A percentile compares a stretch with the other conserved stretches of the same genome.
phyloP scores from a whole-genome alignment of 139 green algal species.

The Deuterostichococcus epilithicus region DNA sequence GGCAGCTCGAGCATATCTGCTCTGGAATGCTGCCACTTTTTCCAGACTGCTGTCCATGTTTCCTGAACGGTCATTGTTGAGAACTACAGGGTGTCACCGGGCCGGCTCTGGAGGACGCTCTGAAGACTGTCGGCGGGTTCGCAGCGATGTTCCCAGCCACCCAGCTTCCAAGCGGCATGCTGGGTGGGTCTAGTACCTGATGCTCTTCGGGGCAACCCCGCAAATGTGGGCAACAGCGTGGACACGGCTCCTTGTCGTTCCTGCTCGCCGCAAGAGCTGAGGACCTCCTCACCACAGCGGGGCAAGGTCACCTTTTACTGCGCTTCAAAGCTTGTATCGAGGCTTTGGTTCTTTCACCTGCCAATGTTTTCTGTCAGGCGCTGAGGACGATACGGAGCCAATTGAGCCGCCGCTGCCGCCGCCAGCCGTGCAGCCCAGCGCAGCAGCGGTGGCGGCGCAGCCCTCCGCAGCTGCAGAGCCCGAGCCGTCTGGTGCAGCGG shows the following conservation, averaged over 20 bases:
- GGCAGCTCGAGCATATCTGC: no score
- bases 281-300: no score
- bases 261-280: neutral
- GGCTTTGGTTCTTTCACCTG: no score
- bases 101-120: slow-evolving; percentile 2
- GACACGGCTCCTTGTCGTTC: neutral
- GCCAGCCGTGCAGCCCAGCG: no score
- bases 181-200: neutral
- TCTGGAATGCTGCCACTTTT: no score
- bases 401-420: no score
- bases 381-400: no score
- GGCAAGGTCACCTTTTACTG: no score
- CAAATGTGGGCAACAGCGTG: neutral
- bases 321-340: no score
- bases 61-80: neutral
- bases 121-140: slow-evolving; percentile 1
- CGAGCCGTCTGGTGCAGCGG: neutral
- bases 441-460: neutral
- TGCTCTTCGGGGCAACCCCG: neutral
- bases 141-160: slow-evolving; percentile 12
- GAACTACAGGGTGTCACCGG: neutral
- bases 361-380: no score
- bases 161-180: neutral
- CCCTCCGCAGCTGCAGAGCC: neutral
- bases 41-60: neutral